Base-by-base conservation (phyloP, 306 rosid genomes). In the Gastrolobium villosum region DNA sequence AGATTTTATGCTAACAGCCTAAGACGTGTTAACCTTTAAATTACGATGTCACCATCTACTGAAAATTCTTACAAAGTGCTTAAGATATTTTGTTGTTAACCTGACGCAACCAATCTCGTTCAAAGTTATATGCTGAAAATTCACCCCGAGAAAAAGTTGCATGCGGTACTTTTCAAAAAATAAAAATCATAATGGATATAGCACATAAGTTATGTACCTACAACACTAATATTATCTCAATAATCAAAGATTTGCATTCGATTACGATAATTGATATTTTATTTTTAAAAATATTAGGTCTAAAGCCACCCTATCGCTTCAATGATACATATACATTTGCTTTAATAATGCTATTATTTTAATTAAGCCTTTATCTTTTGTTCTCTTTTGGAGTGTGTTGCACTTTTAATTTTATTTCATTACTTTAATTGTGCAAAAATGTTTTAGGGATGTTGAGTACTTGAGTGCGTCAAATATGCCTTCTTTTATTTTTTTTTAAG, bases 301-400 rank as follows among this genome's bases (percentile, higher is more conserved):
- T 57, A 69, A 31, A 70, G 78, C 39, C 65, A 68, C 6, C 30
- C 6, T 53, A 15, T 54, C 53, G 60, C 74, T 69, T 62, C 26
- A 32, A 40, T 44, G 48, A 52, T 8, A 28, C 52, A 39, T 11
- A 26, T 7, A 39, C 1, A 26, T 14, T 34, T 30, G 30, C 60
- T 56, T 55, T 81, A 57, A 39, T 48, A 40, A 56, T 69, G 20
- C 48, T 1, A 36, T 49, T 43, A 69, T 59, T 49, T 70, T 10
- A 59, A 7, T 15, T 1, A 67, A 59, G 39, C 34, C 9, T 67
- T 13, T 39, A 56, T 40, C 50, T 67, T 43, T 31, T 57, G 5
- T 56, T 2, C 5, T 53, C 4, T 7, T 62, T 7, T 44, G 66
- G 61, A 2, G 50, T 39, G 46, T 30, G 54, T 6, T 32, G 69